Base-by-base conservation (phyloP, 1,284 basidiomycete genomes). In the Papiliotrema flavescens region DNA sequence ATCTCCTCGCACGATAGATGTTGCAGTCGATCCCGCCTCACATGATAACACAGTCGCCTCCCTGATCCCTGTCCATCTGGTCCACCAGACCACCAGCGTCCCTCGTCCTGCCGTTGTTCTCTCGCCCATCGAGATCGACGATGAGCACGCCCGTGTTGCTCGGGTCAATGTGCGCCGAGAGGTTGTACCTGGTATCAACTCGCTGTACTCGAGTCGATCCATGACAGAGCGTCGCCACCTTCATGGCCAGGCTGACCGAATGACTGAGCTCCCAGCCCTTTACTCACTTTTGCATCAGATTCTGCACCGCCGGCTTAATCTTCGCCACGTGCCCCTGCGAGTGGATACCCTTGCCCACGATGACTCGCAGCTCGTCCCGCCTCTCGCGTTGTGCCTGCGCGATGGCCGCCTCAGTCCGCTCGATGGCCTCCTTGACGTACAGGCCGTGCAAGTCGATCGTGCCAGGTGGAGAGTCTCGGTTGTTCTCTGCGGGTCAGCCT, bases 271-370 rank as follows among this genome's bases (percentile, higher is more conserved):
- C n/a, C n/a, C n/a, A n/a, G n/a, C n/a, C n/a, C n/a, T n/a, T 11
- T 6, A 69, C 72, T 57, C 58, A 75, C 87, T 87, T 88, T 57
- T 81, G 80, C 84, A 94, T 90, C 53, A 97, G 78, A 47, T 89
- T 85, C 71, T 89, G 89, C 47, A 98, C 88, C 3, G 93, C 94
- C 20, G 95, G 95, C 70, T 90, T 94, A 71, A 98, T 84, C 77
- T 96, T 96, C 1, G 90, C 87, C 14, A 85, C 81, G 52, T 88
- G 86, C 26, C 84, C 83, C 47, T 82, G 77, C 24, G 90, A 94
- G 74, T 98, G 95, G 20, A 94, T 79, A 14, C 94, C 94, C 75
- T 91, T 89, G 43, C 89, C 93, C 48, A 96, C 92, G 61, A 98
- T 95, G 59, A 97, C 78, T 53, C 84, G 82, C n/a, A 98, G 72